These are phyloP conservation scores for Candida fluviatilis DNA, from an alignment of 805 yeast species.

Conservation along the genomic window DNA sequence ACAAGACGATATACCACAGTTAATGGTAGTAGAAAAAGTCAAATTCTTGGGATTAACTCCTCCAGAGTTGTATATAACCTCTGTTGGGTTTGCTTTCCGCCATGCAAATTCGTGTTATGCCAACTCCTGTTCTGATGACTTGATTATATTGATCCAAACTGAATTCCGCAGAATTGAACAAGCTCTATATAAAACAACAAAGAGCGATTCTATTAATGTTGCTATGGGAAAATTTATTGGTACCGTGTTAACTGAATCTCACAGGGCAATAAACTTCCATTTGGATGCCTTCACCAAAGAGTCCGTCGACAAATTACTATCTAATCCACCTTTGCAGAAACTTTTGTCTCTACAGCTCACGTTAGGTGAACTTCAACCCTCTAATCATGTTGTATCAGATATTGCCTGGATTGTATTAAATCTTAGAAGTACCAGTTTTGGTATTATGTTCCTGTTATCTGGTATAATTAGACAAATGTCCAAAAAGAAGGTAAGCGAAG, in stretches of 20 bases:
- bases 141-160: constrained; percentile 51
- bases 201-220: constrained; percentile 7
- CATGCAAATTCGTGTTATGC: constrained; percentile 72
- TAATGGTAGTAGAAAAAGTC: constrained; percentile 18
- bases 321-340: constrained; percentile 74
- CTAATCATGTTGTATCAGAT: constrained; percentile 35
- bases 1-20: constrained; percentile 9
- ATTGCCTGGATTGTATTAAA: constrained; percentile 65
- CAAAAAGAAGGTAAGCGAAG: constrained; percentile 51
- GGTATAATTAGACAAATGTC: constrained; percentile 63
- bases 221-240: constrained; percentile 26
- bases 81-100: constrained; percentile 59
- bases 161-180: constrained; percentile 32
- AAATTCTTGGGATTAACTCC: constrained; percentile 13
- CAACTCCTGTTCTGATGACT: constrained; percentile 64
- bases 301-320: constrained; percentile 68
- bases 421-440: constrained; percentile 66
- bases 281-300: constrained; percentile 64
- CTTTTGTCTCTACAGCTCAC: constrained; percentile 65
- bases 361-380: constrained; percentile 43
- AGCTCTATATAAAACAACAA: constrained; percentile 9
- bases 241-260: constrained; percentile 59
- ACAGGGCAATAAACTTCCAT: constrained; percentile 69
- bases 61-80: constrained; percentile 37
- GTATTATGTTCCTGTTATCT: constrained; percentile 58